phyloP scores from a whole-genome alignment of 495 filamentous ascomycete genomes.

The Aspergillus asperescens region DNA sequence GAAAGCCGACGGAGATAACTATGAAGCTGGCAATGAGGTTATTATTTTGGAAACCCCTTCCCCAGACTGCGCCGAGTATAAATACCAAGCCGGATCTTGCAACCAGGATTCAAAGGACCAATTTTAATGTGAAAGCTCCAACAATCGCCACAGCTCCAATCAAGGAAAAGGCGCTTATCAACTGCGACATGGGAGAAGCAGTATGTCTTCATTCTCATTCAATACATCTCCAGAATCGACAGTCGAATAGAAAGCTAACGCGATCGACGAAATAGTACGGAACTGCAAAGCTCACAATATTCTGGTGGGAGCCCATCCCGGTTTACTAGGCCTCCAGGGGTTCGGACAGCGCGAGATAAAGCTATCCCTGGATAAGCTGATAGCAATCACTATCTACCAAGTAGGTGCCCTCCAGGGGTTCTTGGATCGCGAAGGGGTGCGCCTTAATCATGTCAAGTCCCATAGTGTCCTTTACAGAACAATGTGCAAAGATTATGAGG shows the following conservation, averaged over 20 bases:
- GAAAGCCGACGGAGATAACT: conserved; percentile 53
- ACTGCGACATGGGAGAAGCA: conserved; percentile 49
- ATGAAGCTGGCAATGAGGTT: conserved; percentile 46
- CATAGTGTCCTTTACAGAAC: conserved; percentile 53
- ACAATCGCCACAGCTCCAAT: conserved; percentile 35
- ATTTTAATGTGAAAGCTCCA: neutral
- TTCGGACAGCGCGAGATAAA: conserved; percentile 57
- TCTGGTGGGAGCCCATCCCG: conserved; percentile 54
- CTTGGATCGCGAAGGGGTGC: conserved; percentile 48
- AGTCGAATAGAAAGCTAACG: neutral
- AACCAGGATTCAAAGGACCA: neutral
- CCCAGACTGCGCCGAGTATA: conserved; percentile 2
- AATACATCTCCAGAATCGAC: neutral
- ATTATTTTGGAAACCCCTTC: conserved; percentile 43
- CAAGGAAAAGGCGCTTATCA: conserved; percentile 47
- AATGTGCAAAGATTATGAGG: conserved; percentile 49
- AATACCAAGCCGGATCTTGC: neutral
- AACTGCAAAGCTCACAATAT: conserved; percentile 51
- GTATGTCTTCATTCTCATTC: conserved; percentile 9
- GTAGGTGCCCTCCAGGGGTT: conserved; percentile 55
- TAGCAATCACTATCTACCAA: conserved; percentile 53
- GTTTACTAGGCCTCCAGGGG: conserved; percentile 56
- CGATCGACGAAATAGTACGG: conserved; percentile 41
- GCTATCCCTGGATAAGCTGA: conserved; percentile 50
- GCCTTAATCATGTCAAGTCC: conserved; percentile 56